Evolutionary conservation across 2,329 filamentous ascomycete genomes (phyloP).

Genomic region (Mollisia scopiformis): DNA sequence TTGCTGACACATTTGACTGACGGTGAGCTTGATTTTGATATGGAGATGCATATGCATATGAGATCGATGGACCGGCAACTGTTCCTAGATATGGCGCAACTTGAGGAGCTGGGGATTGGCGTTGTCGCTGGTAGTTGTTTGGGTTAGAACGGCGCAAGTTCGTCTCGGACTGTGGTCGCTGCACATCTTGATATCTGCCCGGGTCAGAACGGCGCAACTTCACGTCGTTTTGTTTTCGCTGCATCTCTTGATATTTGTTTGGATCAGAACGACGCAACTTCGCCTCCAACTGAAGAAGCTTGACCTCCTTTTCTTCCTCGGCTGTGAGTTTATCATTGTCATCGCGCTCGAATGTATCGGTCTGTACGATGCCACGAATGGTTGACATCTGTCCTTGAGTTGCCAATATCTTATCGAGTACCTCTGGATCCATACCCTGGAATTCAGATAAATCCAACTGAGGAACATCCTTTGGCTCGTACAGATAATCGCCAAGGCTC

Average conservation of each 20-base stretch:
- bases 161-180: slow-evolving; percentile 43
- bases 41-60: too few species aligned
- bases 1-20: too few species aligned
- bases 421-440: slow-evolving; percentile 58
- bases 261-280: slow-evolving; percentile 32
- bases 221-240: slow-evolving; percentile 29
- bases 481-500: slow-evolving; percentile 58
- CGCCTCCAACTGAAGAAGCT: slow-evolving; percentile 44
- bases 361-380: slow-evolving; percentile 63
- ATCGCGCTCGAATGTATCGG: slow-evolving; percentile 74
- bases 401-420: slow-evolving; percentile 65
- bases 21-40: too few species aligned
- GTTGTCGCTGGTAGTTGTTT: slow-evolving; percentile 3
- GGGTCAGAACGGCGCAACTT: slow-evolving; percentile 32
- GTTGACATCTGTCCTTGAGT: slow-evolving; percentile 45
- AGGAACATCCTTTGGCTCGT: slow-evolving; percentile 53
- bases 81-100: not conserved
- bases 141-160: slow-evolving; percentile 32
- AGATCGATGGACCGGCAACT: too few species aligned
- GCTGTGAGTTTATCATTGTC: slow-evolving; percentile 64
- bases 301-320: slow-evolving; percentile 62
- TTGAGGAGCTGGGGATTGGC: not conserved
- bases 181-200: slow-evolving; percentile 46
- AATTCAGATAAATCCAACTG: slow-evolving; percentile 56
- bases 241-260: slow-evolving; percentile 2